A percentile compares a stretch with the other conserved stretches of the same genome.
phyloP scores from a whole-genome alignment of 2,329 filamentous ascomycete species.

The Diaporthe aspalathi region DNA sequence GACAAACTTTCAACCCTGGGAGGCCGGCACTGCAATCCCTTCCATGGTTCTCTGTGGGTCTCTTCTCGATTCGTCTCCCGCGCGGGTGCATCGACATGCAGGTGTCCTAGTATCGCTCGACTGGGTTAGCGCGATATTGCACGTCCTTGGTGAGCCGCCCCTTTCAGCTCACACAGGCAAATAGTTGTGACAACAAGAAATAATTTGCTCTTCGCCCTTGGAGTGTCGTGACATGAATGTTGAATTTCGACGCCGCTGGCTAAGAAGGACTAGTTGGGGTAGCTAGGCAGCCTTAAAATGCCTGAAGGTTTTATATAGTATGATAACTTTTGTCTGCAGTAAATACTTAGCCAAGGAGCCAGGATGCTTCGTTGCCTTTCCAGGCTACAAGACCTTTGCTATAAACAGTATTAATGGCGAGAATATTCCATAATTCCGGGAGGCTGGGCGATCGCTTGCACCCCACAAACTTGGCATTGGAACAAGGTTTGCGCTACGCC shows the following conservation, averaged over 20 bases:
- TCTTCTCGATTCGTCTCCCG: slow-evolving; percentile 12
- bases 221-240: background rate
- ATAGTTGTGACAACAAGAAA: too few species aligned
- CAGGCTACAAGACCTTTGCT: background rate
- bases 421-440: background rate
- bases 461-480: slow-evolving; percentile 1
- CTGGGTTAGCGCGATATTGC: background rate
- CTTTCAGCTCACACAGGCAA: background rate
- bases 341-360: background rate
- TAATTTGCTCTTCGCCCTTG: background rate
- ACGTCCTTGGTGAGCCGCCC: background rate
- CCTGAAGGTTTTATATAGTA: background rate
- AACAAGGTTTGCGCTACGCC: slow-evolving; percentile 3
- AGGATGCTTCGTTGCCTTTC: background rate
- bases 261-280: background rate
- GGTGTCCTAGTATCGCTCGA: slow-evolving; percentile 25
- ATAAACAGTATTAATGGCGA: slow-evolving; percentile 1
- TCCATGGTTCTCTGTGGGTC: background rate
- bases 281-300: background rate
- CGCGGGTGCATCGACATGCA: slow-evolving; percentile 16
- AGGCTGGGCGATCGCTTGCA: slow-evolving; percentile 1
- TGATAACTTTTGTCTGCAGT: background rate
- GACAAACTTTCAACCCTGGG: background rate
- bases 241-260: background rate
- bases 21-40: background rate